Base-by-base conservation (phyloP, 305 asterid species). In the Ruellia speciosa region DNA sequence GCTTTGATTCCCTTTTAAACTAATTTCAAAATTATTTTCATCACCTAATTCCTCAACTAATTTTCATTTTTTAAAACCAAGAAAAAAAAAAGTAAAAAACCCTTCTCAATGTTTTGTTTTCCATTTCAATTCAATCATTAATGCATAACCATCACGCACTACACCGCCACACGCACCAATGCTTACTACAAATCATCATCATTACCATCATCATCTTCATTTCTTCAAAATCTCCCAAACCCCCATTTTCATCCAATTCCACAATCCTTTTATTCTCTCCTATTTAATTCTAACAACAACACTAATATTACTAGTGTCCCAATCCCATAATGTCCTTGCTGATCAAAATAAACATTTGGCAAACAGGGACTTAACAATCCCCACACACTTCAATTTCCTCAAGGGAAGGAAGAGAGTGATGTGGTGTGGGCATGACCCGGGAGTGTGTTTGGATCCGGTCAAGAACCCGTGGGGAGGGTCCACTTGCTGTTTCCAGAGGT, bases 381-480 rank as follows among this genome's bases (percentile, higher is more conserved):
- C 79, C 20, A 45, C 72, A 39, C 80, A 74, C 66, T 68, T 55
- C 0, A 68, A 74, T 37, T 77, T 74, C 73, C 66, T 74, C 49
- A 71, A 61, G 41, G 83, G 75, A n/a, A 74, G 76, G 18, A 76
- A 63, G 20, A 71, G 54, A 35, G 60, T 67, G 3, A 15, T 66
- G 18, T 63, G 65, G 70, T 77, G 83, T 52, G 75, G 35, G 0
- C 63, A 66, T 46, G 75, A 77, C 24, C 80, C 83, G 14, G 24
- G 12, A 3, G 53, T 59, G 11, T 77, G 77, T 46, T 66, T 34
- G 67, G 74, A 74, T 53, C 79, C 55, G 14, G 47, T 55, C 18
- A 68, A 60, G 52, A 77, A 74, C 59, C 77, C 78, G 0, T 74
- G 79, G 77, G 83, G 80, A 12, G 77, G 79, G 0, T 49, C 75